Evolutionary conservation across 331 rosid species (phyloP), one percentile per base, ranked within the genome.

Genomic region (Stylosanthes scabra): DNA sequence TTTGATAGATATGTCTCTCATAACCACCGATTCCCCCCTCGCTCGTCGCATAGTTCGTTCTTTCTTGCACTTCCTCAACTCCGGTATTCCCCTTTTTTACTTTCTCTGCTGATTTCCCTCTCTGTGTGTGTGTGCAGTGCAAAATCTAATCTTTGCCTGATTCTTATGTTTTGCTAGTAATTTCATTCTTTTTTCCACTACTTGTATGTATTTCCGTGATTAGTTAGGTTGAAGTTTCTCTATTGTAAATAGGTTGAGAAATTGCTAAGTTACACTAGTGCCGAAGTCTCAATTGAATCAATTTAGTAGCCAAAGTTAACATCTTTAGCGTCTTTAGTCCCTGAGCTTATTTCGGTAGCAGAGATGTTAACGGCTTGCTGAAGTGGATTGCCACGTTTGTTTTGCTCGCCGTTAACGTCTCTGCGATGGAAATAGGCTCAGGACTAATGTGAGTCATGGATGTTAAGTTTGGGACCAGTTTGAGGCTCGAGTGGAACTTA

Each of bases 21-120:
- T 81, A 70, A 5, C 76, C 57, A 83, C 91, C 63, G 93, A 91
- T 80, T 88, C 93, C n/a, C 91, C 88, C 13, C 65, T 86, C 84
- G 78, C 96, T 88, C 90, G 91, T 70, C 94, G 95, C 82, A 83
- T 93, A 76, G 98, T 86, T 72, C 88, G 90, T 45, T 76, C 97
- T 66, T 86, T 93, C 84, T 55, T 91, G 58, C 79, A 83, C 60
- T 93, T 93, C 76, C 97, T 93, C 14, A 47, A 61, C 82, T 84
- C 84, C 0, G 97, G 98, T 93, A 37, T 54, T 58, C 14, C 4
- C 27, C 13, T 2, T 54, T 49, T 15, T 50, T 2, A 11, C 3
- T 14, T n/a, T 20, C 10, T 6, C 10, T 41, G 46, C 46, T 41
- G 3, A 55, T 57, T 57, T 66, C 55, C 45, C 46, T 41, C 8